Evolutionary conservation across 352 stramenopile genomes (phyloP), one percentile per base, ranked within the genome.

Genomic region (Plasmopara muralis): DNA sequence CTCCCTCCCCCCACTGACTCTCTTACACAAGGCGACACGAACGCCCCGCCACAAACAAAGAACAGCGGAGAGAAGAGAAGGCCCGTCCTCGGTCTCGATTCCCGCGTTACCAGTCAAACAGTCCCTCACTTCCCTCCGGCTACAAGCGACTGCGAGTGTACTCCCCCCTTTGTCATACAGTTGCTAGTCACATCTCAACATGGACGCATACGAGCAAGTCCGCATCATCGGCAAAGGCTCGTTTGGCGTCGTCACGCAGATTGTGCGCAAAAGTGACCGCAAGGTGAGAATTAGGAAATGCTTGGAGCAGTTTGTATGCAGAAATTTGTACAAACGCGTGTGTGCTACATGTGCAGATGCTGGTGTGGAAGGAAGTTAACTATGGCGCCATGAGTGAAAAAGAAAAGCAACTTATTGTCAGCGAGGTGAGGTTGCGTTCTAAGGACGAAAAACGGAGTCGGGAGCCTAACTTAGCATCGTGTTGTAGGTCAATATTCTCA

Each of bases 401-500:
- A 61, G 88, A 97, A 61, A 97, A 97, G 72, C 82, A 96, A 62
- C 78, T 96, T 28, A 95, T 97, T 47, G 90, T 97, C 42, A 90
- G 73, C 55, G 90, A 97, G 74, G 82, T 90, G 55, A 35, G 70
- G 49, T 3, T n/a, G 15, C 2, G 16, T 12, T 39, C 9, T 9
- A 15, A 44, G 14, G 43, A 35, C 20, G 20, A 2, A 4, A 28
- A 45, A 15, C 29, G 13, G 1, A 42, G 20, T 25, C 20, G 20
- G 34, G 9, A 8, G 50, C 12, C 20, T 57, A 16, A 53, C 20
- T 9, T 43, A 30, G 0, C 34, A 10, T 31, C 9, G 5, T 47
- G 10, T 14, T 60, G 0, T 45, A 89, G 78, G 89, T 97, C 35
- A 97, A 97, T 67, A 97, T 97, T 45, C 64, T 97, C 34, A 83